Evolutionary conservation across 768 basidiomycete genomes (phyloP), one percentile per base, ranked within the genome.

Genomic region (Floccularia luteovirens): DNA sequence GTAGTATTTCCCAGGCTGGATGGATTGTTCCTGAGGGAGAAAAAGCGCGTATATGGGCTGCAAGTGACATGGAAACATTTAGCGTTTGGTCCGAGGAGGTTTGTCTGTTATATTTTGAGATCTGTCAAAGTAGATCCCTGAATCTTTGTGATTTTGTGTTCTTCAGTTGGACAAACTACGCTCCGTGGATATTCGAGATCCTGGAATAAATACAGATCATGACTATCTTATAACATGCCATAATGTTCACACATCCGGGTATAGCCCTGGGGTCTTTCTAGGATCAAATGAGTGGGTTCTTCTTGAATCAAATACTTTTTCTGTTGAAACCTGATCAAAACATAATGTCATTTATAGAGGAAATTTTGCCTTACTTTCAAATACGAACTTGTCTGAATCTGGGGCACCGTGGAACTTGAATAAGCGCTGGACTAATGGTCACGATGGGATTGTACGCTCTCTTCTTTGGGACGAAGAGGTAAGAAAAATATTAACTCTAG

Each of bases 21-120:
- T 86, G 80, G 82, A 70, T 75, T 37, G 45, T 54, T 14, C 36
- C 58, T 22, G 46, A 51, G 20, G 36, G 59, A 3, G 53, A 7
- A 34, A 19, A 46, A 12, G 61, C 62, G 22, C 62, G 57, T 34
- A 66, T 91, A 5, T 96, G 91, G 90, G 84, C 82, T 17, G 73
- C 78, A 8, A 92, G 89, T 47, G 93, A 96, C 61, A 96, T 96
- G 92, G 91, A 97, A 59, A 90, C 87, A 0, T 85, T 93, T 48
- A 84, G 85, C 41, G 70, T 76, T 11, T 97, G 91, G 93, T 75
- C 80, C 20, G 59, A 59, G 34, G 84, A 90, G 61, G 87, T 82
- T 43, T 22, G 57, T 44, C 32, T 24, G 31, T 40, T 36, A 36
- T 19, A 14, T 28, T n/a, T 25, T 31, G 20, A n/a, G n/a, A n/a